phyloP scores from a whole-genome alignment of 345 rosid genomes.

The Bruguiera sexangula region DNA sequence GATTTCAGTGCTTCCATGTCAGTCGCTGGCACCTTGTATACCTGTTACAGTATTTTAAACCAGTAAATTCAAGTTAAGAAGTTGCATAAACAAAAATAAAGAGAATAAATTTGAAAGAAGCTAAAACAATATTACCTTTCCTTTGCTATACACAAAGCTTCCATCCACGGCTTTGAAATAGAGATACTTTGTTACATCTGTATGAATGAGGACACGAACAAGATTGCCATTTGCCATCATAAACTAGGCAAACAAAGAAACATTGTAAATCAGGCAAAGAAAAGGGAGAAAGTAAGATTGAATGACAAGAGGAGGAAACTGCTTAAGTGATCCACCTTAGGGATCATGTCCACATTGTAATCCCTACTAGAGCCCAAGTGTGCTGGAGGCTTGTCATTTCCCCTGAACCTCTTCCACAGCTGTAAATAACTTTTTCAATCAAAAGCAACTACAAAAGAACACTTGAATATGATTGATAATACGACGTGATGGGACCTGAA shows the following conservation, averaged over 20 bases:
- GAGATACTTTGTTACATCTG: slow-evolving; percentile 88
- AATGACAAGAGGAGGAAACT: background rate
- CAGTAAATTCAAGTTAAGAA: slow-evolving; percentile 1
- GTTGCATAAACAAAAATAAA: background rate
- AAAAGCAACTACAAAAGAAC: slow-evolving; percentile 6
- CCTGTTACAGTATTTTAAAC: slow-evolving; percentile 36
- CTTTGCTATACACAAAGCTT: slow-evolving; percentile 81
- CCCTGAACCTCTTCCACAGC: slow-evolving; percentile 96
- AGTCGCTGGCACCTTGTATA: slow-evolving; percentile 95
- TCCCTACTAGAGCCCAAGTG: slow-evolving; percentile 94
- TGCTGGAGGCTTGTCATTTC: slow-evolving; percentile 83
- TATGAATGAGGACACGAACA: slow-evolving; percentile 96
- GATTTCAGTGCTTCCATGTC: slow-evolving; percentile 95
- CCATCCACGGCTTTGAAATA: slow-evolving; percentile 98
- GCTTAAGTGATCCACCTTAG: slow-evolving; percentile 55
- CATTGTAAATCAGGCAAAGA: background rate
- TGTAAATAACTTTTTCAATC: slow-evolving; percentile 26
- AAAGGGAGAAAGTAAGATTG: background rate
- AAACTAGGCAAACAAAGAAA: slow-evolving; percentile 45
- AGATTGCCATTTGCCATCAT: slow-evolving; percentile 99
- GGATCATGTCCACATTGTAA: slow-evolving; percentile 97
- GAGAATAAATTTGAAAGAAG: background rate
- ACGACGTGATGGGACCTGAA: slow-evolving; percentile 50
- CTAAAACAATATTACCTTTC: slow-evolving; percentile 60
- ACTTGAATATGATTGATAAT: background rate